Evolutionary conservation across 2,329 filamentous ascomycete species (phyloP).

Genomic region (Hymenoscyphus fraxineus): DNA sequence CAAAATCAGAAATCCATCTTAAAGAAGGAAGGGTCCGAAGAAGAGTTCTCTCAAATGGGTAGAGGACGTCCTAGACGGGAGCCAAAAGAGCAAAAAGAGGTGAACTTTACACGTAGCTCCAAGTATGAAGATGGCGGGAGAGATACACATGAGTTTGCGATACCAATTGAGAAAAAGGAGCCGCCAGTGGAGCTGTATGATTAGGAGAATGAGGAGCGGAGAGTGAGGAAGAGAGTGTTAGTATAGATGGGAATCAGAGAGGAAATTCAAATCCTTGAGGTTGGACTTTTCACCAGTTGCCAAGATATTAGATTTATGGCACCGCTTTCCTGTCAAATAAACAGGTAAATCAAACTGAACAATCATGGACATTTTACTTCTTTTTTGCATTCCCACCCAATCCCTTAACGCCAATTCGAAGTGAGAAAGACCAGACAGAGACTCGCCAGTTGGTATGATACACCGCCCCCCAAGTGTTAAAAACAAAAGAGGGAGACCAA

Average conservation of each 20-base stretch:
- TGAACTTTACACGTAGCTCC: not conserved
- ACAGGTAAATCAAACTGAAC: not conserved
- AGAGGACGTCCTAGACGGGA: not conserved
- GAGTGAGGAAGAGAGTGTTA: not conserved
- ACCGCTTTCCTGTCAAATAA: not conserved
- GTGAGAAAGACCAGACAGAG: not conserved
- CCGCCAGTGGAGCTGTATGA: not conserved
- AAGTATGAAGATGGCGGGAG: not conserved
- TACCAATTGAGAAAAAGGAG: not conserved
- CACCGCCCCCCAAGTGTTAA: constrained; percentile 10
- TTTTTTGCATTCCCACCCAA: constrained; percentile 15
- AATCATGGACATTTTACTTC: not conserved
- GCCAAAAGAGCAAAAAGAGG: not conserved
- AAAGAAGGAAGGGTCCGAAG: not conserved
- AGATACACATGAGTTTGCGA: not conserved
- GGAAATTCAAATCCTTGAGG: not conserved
- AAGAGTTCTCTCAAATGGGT: not conserved
- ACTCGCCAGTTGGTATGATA: constrained; percentile 16
- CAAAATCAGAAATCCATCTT: not conserved
- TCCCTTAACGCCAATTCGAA: constrained; percentile 12
- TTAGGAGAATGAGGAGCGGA: not conserved
- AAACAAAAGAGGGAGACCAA: constrained; percentile 3
- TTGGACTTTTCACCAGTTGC: not conserved
- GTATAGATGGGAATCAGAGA: not conserved
- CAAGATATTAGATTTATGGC: not conserved